These are phyloP conservation scores for Plasmodium adleri DNA, from an alignment of 169 alveolate genomes.

Conservation along the genomic window DNA sequence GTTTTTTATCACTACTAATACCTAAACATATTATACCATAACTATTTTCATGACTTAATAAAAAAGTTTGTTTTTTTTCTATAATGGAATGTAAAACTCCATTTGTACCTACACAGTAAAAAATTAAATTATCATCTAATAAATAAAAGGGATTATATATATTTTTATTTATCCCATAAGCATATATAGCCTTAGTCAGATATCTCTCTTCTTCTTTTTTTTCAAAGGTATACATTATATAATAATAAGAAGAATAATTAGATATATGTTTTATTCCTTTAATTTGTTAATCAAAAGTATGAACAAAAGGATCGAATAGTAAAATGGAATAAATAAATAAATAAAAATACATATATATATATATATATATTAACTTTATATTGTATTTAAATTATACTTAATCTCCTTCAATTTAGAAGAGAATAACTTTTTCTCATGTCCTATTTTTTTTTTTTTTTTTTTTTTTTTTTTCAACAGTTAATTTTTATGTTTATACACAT, in stretches of 20 bases:
- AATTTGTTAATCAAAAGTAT: too few relatives aligned
- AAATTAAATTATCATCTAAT: slow-evolving; percentile 44
- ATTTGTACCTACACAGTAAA: slow-evolving; percentile 58
- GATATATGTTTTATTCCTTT: too few relatives aligned
- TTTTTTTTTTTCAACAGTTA: not conserved
- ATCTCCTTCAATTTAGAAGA: not conserved
- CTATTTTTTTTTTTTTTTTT: not conserved
- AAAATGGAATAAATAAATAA: not conserved
- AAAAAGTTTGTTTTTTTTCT: slow-evolving; percentile 49
- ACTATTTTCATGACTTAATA: slow-evolving; percentile 62
- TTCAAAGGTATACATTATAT: slow-evolving; percentile 42
- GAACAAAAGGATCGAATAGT: too few relatives aligned
- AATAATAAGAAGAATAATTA: not conserved
- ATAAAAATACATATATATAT: not conserved
- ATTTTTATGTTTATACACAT: too few relatives aligned
- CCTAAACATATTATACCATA: slow-evolving; percentile 69
- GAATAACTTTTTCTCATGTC: not conserved
- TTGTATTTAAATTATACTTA: not conserved
- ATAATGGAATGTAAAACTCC: slow-evolving; percentile 59
- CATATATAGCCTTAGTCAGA: slow-evolving; percentile 66
- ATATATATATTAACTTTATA: not conserved
- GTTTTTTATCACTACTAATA: slow-evolving; percentile 53
- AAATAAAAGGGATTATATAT: slow-evolving; percentile 52
- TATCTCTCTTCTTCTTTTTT: slow-evolving; percentile 40
- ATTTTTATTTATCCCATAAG: slow-evolving; percentile 65